phyloP scores from a whole-genome alignment of 106 monocot genomes.

The Phalaenopsis aphrodite region DNA sequence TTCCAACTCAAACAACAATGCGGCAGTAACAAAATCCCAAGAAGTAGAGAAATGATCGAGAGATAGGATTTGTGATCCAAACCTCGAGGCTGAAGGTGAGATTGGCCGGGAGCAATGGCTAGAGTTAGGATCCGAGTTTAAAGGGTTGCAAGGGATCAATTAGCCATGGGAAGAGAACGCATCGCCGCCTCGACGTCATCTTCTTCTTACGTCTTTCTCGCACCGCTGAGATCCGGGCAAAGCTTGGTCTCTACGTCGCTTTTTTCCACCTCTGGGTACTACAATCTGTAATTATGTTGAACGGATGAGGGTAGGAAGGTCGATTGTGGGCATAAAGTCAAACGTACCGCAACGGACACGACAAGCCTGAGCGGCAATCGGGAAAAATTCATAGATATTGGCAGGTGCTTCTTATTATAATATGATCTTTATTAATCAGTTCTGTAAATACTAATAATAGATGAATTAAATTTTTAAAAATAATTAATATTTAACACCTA shows the following conservation, averaged over 20 bases:
- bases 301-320: not conserved
- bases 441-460: too few relatives aligned
- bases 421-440: too few relatives aligned
- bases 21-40: not conserved
- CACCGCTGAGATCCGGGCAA: slow-evolving; percentile 9
- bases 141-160: slow-evolving; percentile 1
- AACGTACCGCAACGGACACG: too few relatives aligned
- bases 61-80: not conserved
- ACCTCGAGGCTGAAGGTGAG: not conserved
- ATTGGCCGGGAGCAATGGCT: not conserved
- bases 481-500: too few relatives aligned
- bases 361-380: too few relatives aligned
- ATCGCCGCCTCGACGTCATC: slow-evolving; percentile 4
- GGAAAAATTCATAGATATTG: too few relatives aligned
- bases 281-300: not conserved
- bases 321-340: not conserved
- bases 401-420: too few relatives aligned
- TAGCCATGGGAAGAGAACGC: not conserved
- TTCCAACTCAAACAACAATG: not conserved
- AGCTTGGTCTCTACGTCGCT: not conserved
- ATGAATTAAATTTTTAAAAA: too few relatives aligned
- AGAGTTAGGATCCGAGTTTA: not conserved
- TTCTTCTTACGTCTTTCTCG: not conserved
- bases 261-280: not conserved
- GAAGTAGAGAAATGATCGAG: not conserved